Evolutionary conservation across 148 eudicot genomes (phyloP).

Genomic region (Amaranthus cruentus): DNA sequence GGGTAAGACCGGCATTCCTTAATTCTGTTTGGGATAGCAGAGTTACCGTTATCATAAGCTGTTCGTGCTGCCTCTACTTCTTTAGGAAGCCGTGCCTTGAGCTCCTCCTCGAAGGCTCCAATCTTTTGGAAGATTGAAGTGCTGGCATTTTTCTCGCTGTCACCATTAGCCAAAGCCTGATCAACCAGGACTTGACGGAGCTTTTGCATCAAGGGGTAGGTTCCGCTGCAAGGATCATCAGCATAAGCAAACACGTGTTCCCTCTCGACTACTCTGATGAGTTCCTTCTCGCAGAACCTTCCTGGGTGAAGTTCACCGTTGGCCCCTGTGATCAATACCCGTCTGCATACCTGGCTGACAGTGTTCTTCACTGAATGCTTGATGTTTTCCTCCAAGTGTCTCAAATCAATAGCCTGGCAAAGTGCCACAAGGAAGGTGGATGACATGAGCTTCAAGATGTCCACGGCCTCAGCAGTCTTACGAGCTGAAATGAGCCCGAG

Average conservation of each 20-base stretch:
- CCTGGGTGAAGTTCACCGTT: conserved; percentile 85
- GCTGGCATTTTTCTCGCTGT: conserved; percentile 44
- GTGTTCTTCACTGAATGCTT: conserved; percentile 53
- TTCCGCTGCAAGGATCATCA: conserved; percentile 66
- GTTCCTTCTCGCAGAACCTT: conserved; percentile 77
- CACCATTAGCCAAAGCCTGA: conserved; percentile 51
- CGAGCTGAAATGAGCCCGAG: conserved; percentile 76
- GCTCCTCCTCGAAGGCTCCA: conserved; percentile 59
- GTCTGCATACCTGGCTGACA: conserved; percentile 56
- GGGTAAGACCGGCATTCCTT: conserved; percentile 78
- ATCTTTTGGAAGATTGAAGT: conserved; percentile 81
- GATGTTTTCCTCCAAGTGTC: conserved; percentile 78
- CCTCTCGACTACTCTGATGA: conserved; percentile 61
- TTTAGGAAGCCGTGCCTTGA: conserved; percentile 46
- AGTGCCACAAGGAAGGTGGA: conserved; percentile 65
- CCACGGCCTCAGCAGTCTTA: conserved; percentile 73
- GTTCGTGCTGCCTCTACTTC: conserved; percentile 60
- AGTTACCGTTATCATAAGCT: conserved; percentile 43
- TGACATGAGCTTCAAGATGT: conserved; percentile 76
- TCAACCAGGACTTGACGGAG: conserved; percentile 67
- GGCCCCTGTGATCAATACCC: conserved; percentile 49
- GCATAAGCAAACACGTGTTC: conserved; percentile 66
- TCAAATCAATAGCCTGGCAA: conserved; percentile 73
- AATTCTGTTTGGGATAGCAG: conserved; percentile 49
- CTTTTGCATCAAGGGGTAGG: conserved; percentile 64